Evolutionary conservation across 148 eudicot genomes (phyloP).

Genomic region (Rhododendron henanense): DNA sequence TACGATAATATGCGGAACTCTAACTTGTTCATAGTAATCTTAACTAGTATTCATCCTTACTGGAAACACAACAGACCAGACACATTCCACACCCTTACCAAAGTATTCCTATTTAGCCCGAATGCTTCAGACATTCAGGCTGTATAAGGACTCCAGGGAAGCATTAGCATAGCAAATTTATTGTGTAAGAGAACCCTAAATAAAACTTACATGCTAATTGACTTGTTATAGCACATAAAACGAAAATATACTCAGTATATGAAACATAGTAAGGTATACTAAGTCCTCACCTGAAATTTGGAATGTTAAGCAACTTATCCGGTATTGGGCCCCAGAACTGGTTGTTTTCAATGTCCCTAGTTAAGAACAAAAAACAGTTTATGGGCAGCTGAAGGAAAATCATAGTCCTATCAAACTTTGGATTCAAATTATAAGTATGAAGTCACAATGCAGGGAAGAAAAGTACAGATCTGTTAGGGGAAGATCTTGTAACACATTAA

Average conservation of each 20-base stretch:
- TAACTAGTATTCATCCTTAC: not conserved
- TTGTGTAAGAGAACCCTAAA: not conserved
- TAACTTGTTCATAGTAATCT: not conserved
- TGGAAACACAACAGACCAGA: not conserved
- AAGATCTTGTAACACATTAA: conserved; percentile 77
- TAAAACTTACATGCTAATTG: not conserved
- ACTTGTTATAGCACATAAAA: not conserved
- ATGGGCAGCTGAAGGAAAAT: not conserved
- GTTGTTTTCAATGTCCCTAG: conserved; percentile 82
- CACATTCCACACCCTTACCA: not conserved
- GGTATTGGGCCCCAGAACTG: conserved; percentile 94
- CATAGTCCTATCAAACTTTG: not conserved
- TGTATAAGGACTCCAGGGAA: not conserved
- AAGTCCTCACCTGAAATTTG: conserved; percentile 70
- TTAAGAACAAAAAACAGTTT: conserved; percentile 10
- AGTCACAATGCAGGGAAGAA: conserved; percentile 5
- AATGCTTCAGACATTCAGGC: not conserved
- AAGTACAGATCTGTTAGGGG: conserved; percentile 63
- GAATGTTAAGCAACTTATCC: conserved; percentile 52
- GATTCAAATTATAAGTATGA: not conserved
- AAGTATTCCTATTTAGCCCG: not conserved
- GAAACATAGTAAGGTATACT: not conserved
- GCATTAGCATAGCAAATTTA: not conserved
- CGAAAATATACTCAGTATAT: not conserved
- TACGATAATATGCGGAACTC: not conserved